A percentile compares a stretch with the other conserved stretches of the same genome.
These are phyloP conservation scores for Diaporthe velutina DNA, from an alignment of 2,329 filamentous ascomycete species.

Conservation along the genomic window DNA sequence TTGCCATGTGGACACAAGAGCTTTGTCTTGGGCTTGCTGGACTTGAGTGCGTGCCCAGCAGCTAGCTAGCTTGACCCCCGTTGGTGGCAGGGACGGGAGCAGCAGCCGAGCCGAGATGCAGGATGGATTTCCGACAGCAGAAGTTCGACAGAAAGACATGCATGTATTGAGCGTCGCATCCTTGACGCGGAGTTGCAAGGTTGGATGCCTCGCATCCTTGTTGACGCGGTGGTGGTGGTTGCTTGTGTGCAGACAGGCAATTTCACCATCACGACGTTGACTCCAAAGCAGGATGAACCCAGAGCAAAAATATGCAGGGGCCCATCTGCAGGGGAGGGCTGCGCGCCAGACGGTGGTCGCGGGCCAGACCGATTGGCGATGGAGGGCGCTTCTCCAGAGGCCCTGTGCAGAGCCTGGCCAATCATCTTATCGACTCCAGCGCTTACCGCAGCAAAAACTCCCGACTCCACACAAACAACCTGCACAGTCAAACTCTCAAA, in stretches of 20 bases:
- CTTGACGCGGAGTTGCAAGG: background rate
- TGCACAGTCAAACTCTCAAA: background rate
- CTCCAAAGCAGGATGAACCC: background rate
- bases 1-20: background rate
- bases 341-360: conserved; percentile 29
- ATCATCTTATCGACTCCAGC: conserved; percentile 36
- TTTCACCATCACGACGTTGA: conserved; percentile 18
- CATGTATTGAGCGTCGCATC: background rate
- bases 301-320: conserved; percentile 26
- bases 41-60: background rate
- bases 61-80: too few species aligned
- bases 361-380: conserved; percentile 36
- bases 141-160: conserved; percentile 4
- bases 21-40: background rate
- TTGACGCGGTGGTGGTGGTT: conserved; percentile 12
- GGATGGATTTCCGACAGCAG: background rate
- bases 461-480: background rate
- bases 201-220: background rate
- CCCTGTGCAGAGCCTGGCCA: conserved; percentile 11
- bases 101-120: conserved; percentile 9
- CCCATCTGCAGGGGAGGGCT: conserved; percentile 37
- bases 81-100: conserved; percentile 8
- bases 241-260: conserved; percentile 17
- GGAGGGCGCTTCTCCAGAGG: conserved; percentile 32
- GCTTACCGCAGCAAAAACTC: conserved; percentile 24